phyloP scores from a whole-genome alignment of 2,329 filamentous ascomycete genomes.

The Cyanodermella asteris region DNA sequence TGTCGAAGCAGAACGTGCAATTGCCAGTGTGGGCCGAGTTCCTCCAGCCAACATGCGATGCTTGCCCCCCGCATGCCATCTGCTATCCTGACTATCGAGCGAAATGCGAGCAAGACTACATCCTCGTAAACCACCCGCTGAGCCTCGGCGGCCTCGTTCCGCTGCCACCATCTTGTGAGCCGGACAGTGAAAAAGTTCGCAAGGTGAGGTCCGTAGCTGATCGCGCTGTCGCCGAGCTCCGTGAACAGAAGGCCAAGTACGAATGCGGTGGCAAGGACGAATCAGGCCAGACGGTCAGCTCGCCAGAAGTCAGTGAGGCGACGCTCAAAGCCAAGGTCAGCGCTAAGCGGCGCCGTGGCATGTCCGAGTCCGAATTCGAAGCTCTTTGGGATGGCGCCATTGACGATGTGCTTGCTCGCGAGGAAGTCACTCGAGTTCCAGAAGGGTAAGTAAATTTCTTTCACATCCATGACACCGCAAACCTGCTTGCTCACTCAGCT shows the following conservation, averaged over 20 bases:
- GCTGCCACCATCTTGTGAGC: constrained; percentile 75
- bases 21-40: constrained; percentile 53
- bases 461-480: too few species aligned
- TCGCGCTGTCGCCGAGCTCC: constrained; percentile 65
- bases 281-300: constrained; percentile 34
- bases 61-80: constrained; percentile 73
- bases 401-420: constrained; percentile 28
- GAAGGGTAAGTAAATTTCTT: constrained; percentile 45
- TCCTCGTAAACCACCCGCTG: constrained; percentile 65
- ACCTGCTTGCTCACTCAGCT: too few species aligned
- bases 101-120: constrained; percentile 67
- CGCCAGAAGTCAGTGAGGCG: constrained; percentile 43
- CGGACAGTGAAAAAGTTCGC: constrained; percentile 78
- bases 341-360: constrained; percentile 56
- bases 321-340: constrained; percentile 59
- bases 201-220: constrained; percentile 75
- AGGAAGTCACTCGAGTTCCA: constrained; percentile 35
- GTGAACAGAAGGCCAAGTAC: constrained; percentile 66
- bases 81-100: constrained; percentile 62
- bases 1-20: too few species aligned
- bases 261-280: constrained; percentile 62
- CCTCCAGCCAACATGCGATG: constrained; percentile 64
- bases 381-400: constrained; percentile 41
- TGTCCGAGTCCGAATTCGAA: constrained; percentile 77
- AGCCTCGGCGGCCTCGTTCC: constrained; percentile 63